A percentile compares a stretch with the other conserved stretches of the same genome.
phyloP scores from a whole-genome alignment of 345 rosid species.

The Crucihimalaya himalaica region DNA sequence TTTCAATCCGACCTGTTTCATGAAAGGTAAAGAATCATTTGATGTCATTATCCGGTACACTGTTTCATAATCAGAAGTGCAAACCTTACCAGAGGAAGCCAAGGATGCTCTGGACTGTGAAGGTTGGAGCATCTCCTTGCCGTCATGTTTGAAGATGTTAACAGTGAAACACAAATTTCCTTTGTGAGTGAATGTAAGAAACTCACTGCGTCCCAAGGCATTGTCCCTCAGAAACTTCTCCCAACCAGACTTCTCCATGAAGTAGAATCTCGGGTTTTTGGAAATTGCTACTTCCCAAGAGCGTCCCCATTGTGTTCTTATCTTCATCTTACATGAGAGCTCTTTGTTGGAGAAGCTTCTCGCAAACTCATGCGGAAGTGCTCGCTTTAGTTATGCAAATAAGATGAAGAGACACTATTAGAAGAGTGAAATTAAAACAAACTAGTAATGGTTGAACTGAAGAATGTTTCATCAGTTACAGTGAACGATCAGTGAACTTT shows the following conservation, averaged over 20 bases:
- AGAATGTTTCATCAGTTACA: too few species aligned
- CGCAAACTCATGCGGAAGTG: slow-evolving; percentile 5
- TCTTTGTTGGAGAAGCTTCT: not conserved
- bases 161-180: not conserved
- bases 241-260: slow-evolving; percentile 10
- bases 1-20: not conserved
- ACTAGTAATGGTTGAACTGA: too few species aligned
- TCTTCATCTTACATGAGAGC: not conserved
- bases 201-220: not conserved
- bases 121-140: not conserved
- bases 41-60: not conserved
- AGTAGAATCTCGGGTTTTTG: not conserved
- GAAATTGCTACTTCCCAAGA: slow-evolving; percentile 6
- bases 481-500: not conserved
- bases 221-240: slow-evolving; percentile 12
- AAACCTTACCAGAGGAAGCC: slow-evolving; percentile 6
- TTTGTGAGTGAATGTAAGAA: not conserved
- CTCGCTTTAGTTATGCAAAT: not conserved
- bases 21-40: too few species aligned
- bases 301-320: not conserved
- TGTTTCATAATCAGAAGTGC: not conserved
- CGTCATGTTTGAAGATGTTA: not conserved
- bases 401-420: not conserved
- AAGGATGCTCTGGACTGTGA: not conserved
- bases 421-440: not conserved